Conservation (phyloP, 208 protist genomes). For the Naegleria fowleri region DNA sequence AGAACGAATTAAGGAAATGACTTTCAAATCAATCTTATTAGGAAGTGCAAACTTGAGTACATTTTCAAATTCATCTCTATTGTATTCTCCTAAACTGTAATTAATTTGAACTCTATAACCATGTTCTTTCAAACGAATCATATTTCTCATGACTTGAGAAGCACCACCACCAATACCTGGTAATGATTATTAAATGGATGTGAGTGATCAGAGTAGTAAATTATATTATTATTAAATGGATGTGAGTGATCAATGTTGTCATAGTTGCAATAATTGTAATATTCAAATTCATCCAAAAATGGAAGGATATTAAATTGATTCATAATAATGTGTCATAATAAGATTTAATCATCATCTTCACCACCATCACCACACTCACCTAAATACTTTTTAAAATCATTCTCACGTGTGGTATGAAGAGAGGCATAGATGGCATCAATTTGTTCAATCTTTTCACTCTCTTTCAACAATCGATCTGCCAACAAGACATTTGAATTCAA, state of each 20-base stretch:
- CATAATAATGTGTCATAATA: no score
- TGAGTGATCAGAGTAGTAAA: no score
- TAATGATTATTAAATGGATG: not conserved
- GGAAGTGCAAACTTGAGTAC: constrained; percentile 28
- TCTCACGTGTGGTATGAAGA: constrained; percentile 17
- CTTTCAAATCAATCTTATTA: constrained; percentile 32
- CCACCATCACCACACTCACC: not conserved
- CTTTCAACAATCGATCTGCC: constrained; percentile 26
- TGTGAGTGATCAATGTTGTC: no score
- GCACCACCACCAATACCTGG: not conserved
- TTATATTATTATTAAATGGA: not conserved
- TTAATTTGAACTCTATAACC: constrained; percentile 35
- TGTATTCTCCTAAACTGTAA: constrained; percentile 34
- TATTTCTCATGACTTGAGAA: constrained; percentile 28
- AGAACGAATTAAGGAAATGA: constrained; percentile 28
- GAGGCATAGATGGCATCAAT: constrained; percentile 32
- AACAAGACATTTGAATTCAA: not conserved
- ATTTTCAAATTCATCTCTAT: constrained; percentile 27
- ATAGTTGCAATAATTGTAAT: no score
- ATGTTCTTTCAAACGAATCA: constrained; percentile 26
- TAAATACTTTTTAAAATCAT: constrained; percentile 25
- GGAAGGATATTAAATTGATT: no score
- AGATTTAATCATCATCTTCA: no score
- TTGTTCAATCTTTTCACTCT: constrained; percentile 19
- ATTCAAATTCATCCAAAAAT: no score